Base-by-base conservation (phyloP, 345 rosid species). In the Rhodomyrtus tomentosa region DNA sequence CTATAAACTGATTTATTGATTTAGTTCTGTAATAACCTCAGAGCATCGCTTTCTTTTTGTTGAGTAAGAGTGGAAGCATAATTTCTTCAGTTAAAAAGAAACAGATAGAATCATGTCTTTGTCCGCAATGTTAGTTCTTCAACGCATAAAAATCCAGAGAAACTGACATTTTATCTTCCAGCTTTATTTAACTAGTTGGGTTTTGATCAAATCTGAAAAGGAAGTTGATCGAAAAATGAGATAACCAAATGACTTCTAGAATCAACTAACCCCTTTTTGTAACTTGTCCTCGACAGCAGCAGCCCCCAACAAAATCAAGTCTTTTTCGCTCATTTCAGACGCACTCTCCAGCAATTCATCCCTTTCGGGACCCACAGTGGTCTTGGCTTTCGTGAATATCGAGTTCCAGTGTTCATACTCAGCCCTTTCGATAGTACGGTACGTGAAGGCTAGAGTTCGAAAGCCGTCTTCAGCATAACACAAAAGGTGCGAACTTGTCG, bases 231-330 rank as follows among this genome's bases (percentile, higher is more conserved):
- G 36, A 4, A 10, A 79, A 20, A 54, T 20, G 22, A 15, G 4
- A 14, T 14, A 13, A 14, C 4, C 59, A 82, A 73, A 82, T 36
- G 32, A 49, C 45, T 52, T 14, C 53, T 84, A 85, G 81, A 58
- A 82, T 32, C 36, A 24, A 81, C 90, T 89, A 79, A 95, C 98
- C 96, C 98, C 96, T 88, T 91, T 91, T 82, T 94, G 98, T 84
- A 95, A 87, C 85, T 93, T 95, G 91, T 94, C 98, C 88, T 95
- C 98, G 18, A 95, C 95, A 72, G 98, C 95, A 48, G 87, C 90
- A 80, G 89, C 98, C 76, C 98, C 98, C 25, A 94, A 85, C 79
- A 95, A 87, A 55, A 89, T 91, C 53, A 95, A 82, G 85, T 95
- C 94, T 82, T 90, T 93, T 84, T 95, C 98, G 21, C 94, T 94